Evolutionary conservation across 495 filamentous ascomycete genomes (phyloP).

Genomic region (Pseudevernia furfuracea): DNA sequence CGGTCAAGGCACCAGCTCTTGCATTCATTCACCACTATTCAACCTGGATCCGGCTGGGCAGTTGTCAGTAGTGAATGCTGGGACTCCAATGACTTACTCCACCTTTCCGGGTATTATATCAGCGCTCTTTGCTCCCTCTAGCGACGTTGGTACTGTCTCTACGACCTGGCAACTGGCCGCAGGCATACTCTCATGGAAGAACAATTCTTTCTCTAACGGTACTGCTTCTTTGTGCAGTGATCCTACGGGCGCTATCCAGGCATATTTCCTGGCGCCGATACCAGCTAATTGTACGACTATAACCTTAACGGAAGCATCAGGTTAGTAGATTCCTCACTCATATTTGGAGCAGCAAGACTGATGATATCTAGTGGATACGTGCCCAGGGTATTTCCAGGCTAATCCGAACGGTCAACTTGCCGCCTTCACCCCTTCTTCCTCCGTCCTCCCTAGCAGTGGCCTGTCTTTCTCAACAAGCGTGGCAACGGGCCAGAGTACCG

Average conservation of each 20-base stretch:
- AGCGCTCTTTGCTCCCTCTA: conserved; percentile 2
- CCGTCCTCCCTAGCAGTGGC: background rate
- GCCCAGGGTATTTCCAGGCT: background rate
- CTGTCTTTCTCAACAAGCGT: background rate
- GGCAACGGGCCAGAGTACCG: no score
- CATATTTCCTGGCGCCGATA: background rate
- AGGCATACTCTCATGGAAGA: background rate
- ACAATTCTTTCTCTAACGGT: background rate
- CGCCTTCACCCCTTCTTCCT: background rate
- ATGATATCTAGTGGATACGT: background rate
- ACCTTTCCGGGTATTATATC: background rate
- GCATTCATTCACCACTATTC: background rate
- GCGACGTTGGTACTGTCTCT: background rate
- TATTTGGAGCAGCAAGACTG: background rate
- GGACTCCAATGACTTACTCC: background rate
- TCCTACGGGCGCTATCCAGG: background rate
- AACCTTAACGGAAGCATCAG: background rate
- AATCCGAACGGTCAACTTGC: conserved; percentile 4
- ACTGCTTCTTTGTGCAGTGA: conserved; percentile 6
- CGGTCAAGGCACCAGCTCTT: background rate
- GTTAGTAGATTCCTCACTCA: background rate
- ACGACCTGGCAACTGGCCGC: conserved; percentile 3
- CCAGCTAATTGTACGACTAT: conserved; percentile 1
- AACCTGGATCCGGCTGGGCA: background rate
- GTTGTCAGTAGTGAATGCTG: background rate